phyloP scores from a whole-genome alignment of 208 protist genomes.

The Endotrypanum monterogeii region DNA sequence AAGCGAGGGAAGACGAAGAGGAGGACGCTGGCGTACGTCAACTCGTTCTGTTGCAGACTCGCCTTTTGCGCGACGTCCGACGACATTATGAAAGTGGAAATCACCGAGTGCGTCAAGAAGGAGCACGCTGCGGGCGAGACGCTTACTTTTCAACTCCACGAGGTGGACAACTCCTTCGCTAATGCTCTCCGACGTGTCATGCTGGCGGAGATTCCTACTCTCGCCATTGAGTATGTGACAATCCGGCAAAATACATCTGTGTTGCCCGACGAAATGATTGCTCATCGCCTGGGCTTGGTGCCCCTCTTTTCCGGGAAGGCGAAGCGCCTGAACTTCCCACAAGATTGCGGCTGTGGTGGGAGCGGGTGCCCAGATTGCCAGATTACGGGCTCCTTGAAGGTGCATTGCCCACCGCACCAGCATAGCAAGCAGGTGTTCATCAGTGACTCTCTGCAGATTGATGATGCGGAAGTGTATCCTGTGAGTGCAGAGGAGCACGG shows the following conservation, averaged over 20 bases:
- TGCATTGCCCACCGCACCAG: constrained; percentile 75
- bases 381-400: constrained; percentile 83
- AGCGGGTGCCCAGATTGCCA: constrained; percentile 82
- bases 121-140: constrained; percentile 85
- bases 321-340: constrained; percentile 71
- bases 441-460: constrained; percentile 75
- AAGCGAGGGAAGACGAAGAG: background rate
- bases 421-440: constrained; percentile 85
- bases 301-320: constrained; percentile 94
- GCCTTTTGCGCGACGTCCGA: background rate
- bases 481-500: constrained; percentile 83
- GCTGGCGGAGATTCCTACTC: constrained; percentile 98
- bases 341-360: constrained; percentile 86
- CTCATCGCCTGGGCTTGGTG: constrained; percentile 98
- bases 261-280: constrained; percentile 99
- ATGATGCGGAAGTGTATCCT: constrained; percentile 77
- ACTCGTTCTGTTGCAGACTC: background rate
- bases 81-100: constrained; percentile 69
- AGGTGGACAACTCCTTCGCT: constrained; percentile 93
- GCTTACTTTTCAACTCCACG: constrained; percentile 89
- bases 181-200: constrained; percentile 98
- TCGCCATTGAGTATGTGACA: constrained; percentile 98
- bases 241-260: constrained; percentile 95
- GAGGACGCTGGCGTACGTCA: background rate
- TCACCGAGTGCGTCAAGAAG: constrained; percentile 75